Conservation (phyloP, 352 stramenopile species). For the Sclerospora graminicola region DNA sequence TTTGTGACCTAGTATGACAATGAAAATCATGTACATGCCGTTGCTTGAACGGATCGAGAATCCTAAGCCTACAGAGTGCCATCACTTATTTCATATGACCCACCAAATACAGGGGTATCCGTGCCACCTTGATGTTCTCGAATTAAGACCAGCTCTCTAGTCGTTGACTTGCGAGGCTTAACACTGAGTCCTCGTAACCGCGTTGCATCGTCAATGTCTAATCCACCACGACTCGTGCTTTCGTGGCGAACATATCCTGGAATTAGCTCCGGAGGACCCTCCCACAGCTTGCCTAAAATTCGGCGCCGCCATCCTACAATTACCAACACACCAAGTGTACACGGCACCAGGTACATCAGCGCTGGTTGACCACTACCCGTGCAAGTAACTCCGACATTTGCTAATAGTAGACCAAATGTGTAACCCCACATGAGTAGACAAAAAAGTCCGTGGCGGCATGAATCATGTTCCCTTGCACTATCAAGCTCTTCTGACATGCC, state of each 20-base stretch:
- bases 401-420: slow-evolving; percentile 87
- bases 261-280: slow-evolving; percentile 65
- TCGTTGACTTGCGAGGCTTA: slow-evolving; percentile 13
- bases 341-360: slow-evolving; percentile 94
- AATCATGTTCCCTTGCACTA: slow-evolving; percentile 15
- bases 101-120: slow-evolving; percentile 29
- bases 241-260: slow-evolving; percentile 17
- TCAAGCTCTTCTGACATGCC: slow-evolving; percentile 38
- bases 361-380: slow-evolving; percentile 91
- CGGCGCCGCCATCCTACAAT: slow-evolving; percentile 68
- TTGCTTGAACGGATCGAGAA: background rate
- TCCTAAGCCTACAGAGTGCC: slow-evolving; percentile 11
- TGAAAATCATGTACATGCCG: too few relatives aligned
- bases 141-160: slow-evolving; percentile 30
- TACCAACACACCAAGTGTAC: slow-evolving; percentile 78
- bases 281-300: slow-evolving; percentile 85
- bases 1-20: too few relatives aligned
- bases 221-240: slow-evolving; percentile 15
- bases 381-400: slow-evolving; percentile 89
- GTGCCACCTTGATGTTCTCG: slow-evolving; percentile 16
- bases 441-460: slow-evolving; percentile 44
- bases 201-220: slow-evolving; percentile 21
- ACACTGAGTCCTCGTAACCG: slow-evolving; percentile 17
- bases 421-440: slow-evolving; percentile 89
- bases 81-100: slow-evolving; percentile 31